Percentiles rank a stretch among this genome's conserved stretches.
Evolutionary conservation across 2,329 filamentous ascomycete species (phyloP).

Genomic region (Exophiala viscosa): DNA sequence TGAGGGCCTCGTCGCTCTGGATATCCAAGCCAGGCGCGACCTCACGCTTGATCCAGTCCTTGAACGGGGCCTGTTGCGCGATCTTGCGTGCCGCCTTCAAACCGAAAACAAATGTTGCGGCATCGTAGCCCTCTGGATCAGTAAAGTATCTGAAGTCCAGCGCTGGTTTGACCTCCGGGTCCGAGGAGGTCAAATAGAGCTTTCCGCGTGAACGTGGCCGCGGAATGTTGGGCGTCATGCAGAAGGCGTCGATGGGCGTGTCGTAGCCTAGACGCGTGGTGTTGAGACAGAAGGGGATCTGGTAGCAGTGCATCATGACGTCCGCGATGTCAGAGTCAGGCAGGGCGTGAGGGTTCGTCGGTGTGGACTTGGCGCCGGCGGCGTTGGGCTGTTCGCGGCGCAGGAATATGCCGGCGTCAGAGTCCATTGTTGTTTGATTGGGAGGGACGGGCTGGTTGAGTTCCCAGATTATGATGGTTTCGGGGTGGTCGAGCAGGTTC

Average conservation of each 20-base stretch:
- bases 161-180: slow-evolving; percentile 73
- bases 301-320: slow-evolving; percentile 96
- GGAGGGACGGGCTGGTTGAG: slow-evolving; percentile 71
- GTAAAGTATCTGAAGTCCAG: slow-evolving; percentile 90
- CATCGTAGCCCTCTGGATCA: slow-evolving; percentile 79
- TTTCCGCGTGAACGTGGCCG: slow-evolving; percentile 73
- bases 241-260: slow-evolving; percentile 71
- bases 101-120: slow-evolving; percentile 73
- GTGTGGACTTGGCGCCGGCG: slow-evolving; percentile 46
- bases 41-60: slow-evolving; percentile 77
- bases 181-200: slow-evolving; percentile 71
- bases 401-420: slow-evolving; percentile 82
- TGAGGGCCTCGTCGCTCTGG: slow-evolving; percentile 74
- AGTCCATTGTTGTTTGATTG: slow-evolving; percentile 87
- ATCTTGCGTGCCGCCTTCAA: slow-evolving; percentile 74
- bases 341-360: slow-evolving; percentile 45
- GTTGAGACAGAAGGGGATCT: slow-evolving; percentile 88
- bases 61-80: slow-evolving; percentile 72
- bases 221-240: slow-evolving; percentile 90
- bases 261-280: slow-evolving; percentile 75
- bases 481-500: slow-evolving; percentile 63
- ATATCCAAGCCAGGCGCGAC: slow-evolving; percentile 71
- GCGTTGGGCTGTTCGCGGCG: slow-evolving; percentile 72
- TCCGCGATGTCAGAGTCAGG: slow-evolving; percentile 73
- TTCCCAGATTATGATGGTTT: slow-evolving; percentile 70